Base-by-base conservation (phyloP, 2,329 filamentous ascomycete genomes). In the Colletotrichum lentis region DNA sequence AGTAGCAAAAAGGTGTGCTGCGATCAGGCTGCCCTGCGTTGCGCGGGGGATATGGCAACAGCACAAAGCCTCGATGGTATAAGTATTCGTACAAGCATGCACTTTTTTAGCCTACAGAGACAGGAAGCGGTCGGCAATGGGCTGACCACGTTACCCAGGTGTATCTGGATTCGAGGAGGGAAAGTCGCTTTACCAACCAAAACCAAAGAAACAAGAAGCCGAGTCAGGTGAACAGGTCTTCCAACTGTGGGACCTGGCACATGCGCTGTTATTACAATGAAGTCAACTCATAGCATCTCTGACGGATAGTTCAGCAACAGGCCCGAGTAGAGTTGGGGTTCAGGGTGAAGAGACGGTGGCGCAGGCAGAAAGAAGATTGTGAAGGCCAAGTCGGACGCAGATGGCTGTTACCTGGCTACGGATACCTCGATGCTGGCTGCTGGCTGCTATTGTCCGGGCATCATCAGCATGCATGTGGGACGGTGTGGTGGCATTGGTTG, bases 401-500 rank as follows among this genome's bases (percentile, higher is more conserved):
- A 5, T 39, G 43, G 35, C 5, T 64, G 54, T 27, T 65, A 55
- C 54, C 65, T 35, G 31, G 7, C 31, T 35, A 10, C 31, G 31
- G 31, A 35, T 35, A 35, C 31, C 31, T 65, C n/a, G n/a, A 44
- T 44, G 55, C 43, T 24, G 24, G 24, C 2, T 24, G 24, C 8
- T 10, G 31, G 31, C 31, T 35, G 31, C 8, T 35, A 7, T 10
- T 35, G 61, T 54, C 47, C 41, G 41, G 61, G 54, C 54, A 67
- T 66, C 16, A 65, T 66, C 16, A 65, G 62, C 62, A 61, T 50
- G 65, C 66, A 65, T 56, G 12, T 22, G 18, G 65, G 47, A 27
- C 60, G 56, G 65, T 70, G 67, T 66, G 60, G 57, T 43, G 69
- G 64, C 55, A 72, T 53, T 70, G 70, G 68, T 41, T 12, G 46